Conservation (phyloP, 2,329 filamentous ascomycete genomes). For the Colletotrichum cereale region DNA sequence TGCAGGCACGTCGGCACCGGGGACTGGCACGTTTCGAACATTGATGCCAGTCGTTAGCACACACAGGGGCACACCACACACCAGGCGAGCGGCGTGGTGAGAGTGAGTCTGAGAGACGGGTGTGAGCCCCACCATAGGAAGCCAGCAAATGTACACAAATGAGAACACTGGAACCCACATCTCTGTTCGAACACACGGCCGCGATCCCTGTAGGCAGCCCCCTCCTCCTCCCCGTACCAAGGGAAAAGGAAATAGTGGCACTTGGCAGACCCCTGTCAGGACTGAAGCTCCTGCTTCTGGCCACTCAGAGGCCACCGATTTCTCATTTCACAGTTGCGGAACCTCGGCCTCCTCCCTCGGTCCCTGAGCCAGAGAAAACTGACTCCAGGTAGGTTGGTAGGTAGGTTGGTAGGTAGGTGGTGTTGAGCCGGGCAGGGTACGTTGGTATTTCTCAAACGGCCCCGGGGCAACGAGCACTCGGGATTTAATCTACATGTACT, state of each 20-base stretch:
- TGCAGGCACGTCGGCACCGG: slow-evolving; percentile 8
- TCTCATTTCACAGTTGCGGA: slow-evolving; percentile 29
- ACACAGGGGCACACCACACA: background rate
- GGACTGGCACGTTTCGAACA: slow-evolving; percentile 22
- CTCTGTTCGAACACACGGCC: slow-evolving; percentile 3
- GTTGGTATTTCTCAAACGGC: slow-evolving; percentile 36
- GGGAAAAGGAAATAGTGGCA: slow-evolving; percentile 25
- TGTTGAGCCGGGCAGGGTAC: slow-evolving; percentile 14
- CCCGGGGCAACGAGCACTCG: slow-evolving; percentile 31
- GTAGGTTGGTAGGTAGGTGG: background rate
- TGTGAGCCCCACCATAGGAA: background rate
- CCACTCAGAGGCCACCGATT: slow-evolving; percentile 37
- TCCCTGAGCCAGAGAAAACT: slow-evolving; percentile 5
- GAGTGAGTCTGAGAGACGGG: background rate
- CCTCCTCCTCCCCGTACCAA: slow-evolving; percentile 4
- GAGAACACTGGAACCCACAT: slow-evolving; percentile 21
- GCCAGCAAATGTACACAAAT: slow-evolving; percentile 30
- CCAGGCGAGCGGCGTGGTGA: background rate
- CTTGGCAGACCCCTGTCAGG: slow-evolving; percentile 13
- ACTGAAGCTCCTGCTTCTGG: slow-evolving; percentile 29
- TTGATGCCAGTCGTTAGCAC: background rate
- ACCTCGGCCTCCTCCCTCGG: slow-evolving; percentile 9
- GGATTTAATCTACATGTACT: slow-evolving; percentile 16
- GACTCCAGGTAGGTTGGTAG: background rate
- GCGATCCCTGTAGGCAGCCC: slow-evolving; percentile 20